Conservation (phyloP, 371 early-diverging fungal species). For the Apophysomyces variabilis region DNA sequence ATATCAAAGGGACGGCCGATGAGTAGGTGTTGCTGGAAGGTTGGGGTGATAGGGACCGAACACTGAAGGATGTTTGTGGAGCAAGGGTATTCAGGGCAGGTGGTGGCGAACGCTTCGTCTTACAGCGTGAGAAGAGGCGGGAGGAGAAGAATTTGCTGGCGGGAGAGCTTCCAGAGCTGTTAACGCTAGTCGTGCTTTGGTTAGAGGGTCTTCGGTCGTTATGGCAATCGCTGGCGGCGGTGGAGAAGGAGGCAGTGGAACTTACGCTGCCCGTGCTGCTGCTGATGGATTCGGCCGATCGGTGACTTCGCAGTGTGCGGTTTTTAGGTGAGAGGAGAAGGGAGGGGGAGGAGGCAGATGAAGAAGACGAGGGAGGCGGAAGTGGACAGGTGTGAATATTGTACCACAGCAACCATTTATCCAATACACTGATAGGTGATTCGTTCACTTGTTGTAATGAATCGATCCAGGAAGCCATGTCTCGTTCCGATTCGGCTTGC, state of each 20-base stretch:
- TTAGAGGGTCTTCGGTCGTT: conserved; percentile 14
- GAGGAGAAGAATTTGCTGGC: conserved; percentile 15
- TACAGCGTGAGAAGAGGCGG: conserved; percentile 5
- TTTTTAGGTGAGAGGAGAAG: conserved; percentile 3
- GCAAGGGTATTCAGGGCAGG: conserved; percentile 10
- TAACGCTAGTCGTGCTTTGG: conserved; percentile 10
- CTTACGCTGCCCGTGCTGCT: conserved; percentile 12
- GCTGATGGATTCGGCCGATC: conserved; percentile 27
- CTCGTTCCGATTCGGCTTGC: conserved; percentile 35
- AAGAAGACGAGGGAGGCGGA: background rate
- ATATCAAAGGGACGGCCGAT: conserved; percentile 11
- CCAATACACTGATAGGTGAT: conserved; percentile 37
- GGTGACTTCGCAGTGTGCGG: conserved; percentile 11
- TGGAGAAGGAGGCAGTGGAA: conserved; percentile 18
- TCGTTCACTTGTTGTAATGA: conserved; percentile 29
- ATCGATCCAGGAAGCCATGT: conserved; percentile 33
- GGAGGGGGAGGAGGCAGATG: background rate
- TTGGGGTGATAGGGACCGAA: conserved; percentile 9
- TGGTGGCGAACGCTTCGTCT: background rate
- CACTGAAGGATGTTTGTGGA: conserved; percentile 1
- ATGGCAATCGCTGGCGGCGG: conserved; percentile 12
- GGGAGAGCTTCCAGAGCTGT: conserved; percentile 6
- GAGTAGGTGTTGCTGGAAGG: background rate
- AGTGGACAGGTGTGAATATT: conserved; percentile 24
- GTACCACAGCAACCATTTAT: conserved; percentile 47